These are phyloP conservation scores for Cyclocybe aegerita DNA, from an alignment of 768 basidiomycete species.

Conservation along the genomic window DNA sequence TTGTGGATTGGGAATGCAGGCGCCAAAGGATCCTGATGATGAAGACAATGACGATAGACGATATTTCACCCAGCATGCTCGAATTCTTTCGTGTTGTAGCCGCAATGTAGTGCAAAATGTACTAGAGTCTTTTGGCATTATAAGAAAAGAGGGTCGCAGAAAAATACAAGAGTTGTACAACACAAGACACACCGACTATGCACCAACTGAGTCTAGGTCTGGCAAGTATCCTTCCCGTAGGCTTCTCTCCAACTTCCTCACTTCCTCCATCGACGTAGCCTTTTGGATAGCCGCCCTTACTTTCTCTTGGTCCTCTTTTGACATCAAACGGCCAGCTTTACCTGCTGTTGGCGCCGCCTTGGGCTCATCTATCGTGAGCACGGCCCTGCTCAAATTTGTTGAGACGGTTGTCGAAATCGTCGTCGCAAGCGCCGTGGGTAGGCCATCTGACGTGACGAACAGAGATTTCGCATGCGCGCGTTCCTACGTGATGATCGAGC, in stretches of 20 bases:
- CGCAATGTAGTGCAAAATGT: neutral
- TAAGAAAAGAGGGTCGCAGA: slow-evolving; percentile 11
- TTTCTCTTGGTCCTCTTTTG: slow-evolving; percentile 86
- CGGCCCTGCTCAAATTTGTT: slow-evolving; percentile 57
- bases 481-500: slow-evolving; percentile 52
- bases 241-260: slow-evolving; percentile 78
- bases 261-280: slow-evolving; percentile 90
- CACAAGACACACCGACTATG: slow-evolving; percentile 35
- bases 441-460: slow-evolving; percentile 78
- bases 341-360: slow-evolving; percentile 51
- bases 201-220: slow-evolving; percentile 73
- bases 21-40: slow-evolving; percentile 35
- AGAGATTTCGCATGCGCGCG: slow-evolving; percentile 69
- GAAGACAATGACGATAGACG: neutral
- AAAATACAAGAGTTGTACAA: slow-evolving; percentile 14
- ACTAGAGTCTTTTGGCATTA: slow-evolving; percentile 8
- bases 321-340: slow-evolving; percentile 86
- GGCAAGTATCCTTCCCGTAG: slow-evolving; percentile 85
- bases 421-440: slow-evolving; percentile 78
- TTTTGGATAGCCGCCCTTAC: slow-evolving; percentile 86
- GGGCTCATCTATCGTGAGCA: slow-evolving; percentile 78
- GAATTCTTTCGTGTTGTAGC: no score
- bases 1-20: slow-evolving; percentile 66
- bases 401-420: slow-evolving; percentile 75
- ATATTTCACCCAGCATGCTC: no score